These are phyloP conservation scores for Aspergillus ochraceoroseus DNA, from an alignment of 2,329 filamentous ascomycete species.

Conservation along the genomic window DNA sequence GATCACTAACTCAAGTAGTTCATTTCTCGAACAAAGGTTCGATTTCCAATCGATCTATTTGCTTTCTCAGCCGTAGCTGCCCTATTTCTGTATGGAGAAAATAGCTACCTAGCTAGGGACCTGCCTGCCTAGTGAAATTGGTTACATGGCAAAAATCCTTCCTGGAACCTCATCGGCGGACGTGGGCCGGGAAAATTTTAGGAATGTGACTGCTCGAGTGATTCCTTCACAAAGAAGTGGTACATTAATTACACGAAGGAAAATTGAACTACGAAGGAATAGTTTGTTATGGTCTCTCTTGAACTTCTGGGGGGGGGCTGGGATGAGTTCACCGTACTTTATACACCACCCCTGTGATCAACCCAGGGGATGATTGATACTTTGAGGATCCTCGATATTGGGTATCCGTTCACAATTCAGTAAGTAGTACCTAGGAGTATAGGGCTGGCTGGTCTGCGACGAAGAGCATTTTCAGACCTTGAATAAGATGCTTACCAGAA, in stretches of 20 bases:
- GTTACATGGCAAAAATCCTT: slow-evolving; percentile 11
- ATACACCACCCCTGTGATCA: slow-evolving; percentile 12
- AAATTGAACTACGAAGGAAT: too few species aligned
- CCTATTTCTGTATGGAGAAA: not conserved
- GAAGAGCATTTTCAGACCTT: too few species aligned
- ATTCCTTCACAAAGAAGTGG: too few species aligned
- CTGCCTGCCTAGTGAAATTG: not conserved
- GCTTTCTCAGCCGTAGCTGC: slow-evolving; percentile 5
- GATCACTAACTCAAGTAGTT: slow-evolving; percentile 10
- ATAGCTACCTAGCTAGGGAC: not conserved
- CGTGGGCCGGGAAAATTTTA: slow-evolving; percentile 14
- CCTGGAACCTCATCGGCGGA: slow-evolving; percentile 15
- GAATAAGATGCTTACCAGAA: too few species aligned
- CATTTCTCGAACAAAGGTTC: slow-evolving; percentile 14
- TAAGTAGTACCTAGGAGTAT: too few species aligned
- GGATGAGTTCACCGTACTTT: too few species aligned
- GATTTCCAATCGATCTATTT: slow-evolving; percentile 18
- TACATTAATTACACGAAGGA: too few species aligned
- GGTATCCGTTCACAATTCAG: slow-evolving; percentile 22
- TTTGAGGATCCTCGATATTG: slow-evolving; percentile 10
- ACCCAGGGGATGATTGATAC: not conserved
- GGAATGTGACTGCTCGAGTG: slow-evolving; percentile 18
- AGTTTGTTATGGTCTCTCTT: too few species aligned
- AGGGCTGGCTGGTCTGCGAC: slow-evolving; percentile 15
- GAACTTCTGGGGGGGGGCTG: not conserved